Percentiles rank a stretch among this genome's conserved stretches.
These are phyloP conservation scores for Scedosporium minutisporum DNA, from an alignment of 2,329 filamentous ascomycete species.

Conservation along the genomic window DNA sequence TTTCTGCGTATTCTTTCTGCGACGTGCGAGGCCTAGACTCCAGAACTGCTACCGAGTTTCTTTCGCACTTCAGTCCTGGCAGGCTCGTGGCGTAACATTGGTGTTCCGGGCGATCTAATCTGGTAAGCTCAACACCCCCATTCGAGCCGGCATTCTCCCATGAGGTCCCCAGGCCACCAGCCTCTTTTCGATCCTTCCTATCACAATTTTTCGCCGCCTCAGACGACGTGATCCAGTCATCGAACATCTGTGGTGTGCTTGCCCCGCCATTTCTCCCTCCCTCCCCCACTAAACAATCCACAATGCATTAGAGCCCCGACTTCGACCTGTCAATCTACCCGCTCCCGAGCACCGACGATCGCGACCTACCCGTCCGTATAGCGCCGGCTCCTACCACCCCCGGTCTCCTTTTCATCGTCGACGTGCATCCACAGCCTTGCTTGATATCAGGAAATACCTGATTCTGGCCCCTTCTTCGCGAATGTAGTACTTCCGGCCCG, in stretches of 20 bases:
- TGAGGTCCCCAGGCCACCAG: neutral
- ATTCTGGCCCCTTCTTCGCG: neutral
- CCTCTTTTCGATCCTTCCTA: neutral
- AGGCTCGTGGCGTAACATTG: neutral
- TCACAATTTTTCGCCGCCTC: neutral
- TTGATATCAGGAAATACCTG: neutral
- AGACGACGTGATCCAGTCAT: neutral
- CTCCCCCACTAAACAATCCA: neutral
- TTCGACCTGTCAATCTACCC: too few species aligned
- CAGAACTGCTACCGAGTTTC: neutral
- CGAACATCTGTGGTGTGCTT: neutral
- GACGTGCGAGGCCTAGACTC: neutral
- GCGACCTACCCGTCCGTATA: neutral
- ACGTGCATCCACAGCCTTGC: neutral
- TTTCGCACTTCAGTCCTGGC: neutral
- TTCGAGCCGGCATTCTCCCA: neutral
- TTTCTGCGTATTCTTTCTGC: neutral
- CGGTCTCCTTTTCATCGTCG: neutral
- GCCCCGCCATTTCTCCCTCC: neutral
- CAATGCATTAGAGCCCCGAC: neutral
- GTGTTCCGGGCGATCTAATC: neutral
- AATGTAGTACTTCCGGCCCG: neutral
- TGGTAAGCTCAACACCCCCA: neutral
- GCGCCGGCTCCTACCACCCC: neutral
- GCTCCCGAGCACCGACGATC: neutral